These are phyloP conservation scores for Dictyostelium discoideum DNA, from an alignment of 78 protist genomes.

Conservation along the genomic window DNA sequence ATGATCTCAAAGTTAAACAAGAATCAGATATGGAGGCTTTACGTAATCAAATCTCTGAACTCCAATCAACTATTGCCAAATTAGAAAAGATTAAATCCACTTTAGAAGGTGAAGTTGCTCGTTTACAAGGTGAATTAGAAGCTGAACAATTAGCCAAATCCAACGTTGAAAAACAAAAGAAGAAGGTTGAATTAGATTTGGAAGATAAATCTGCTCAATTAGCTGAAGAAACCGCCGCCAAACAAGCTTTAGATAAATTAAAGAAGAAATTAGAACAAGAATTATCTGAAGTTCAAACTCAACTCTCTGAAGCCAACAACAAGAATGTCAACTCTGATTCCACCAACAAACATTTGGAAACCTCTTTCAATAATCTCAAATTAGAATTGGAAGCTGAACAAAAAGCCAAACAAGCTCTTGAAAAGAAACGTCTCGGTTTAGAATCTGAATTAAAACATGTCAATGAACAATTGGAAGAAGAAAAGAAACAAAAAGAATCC, in stretches of 20 bases:
- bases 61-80: slow-evolving; percentile 64
- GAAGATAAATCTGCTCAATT: slow-evolving; percentile 57
- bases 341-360: slow-evolving; percentile 34
- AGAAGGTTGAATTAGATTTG: slow-evolving; percentile 75
- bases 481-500: slow-evolving; percentile 67
- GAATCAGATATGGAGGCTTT: slow-evolving; percentile 70
- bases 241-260: slow-evolving; percentile 52
- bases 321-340: slow-evolving; percentile 36
- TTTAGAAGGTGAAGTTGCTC: slow-evolving; percentile 73
- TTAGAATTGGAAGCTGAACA: slow-evolving; percentile 66
- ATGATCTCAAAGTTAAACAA: slow-evolving; percentile 71
- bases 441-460: slow-evolving; percentile 55
- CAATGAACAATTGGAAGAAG: slow-evolving; percentile 67
- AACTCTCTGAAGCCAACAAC: slow-evolving; percentile 40
- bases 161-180: slow-evolving; percentile 75
- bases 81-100: slow-evolving; percentile 73
- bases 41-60: slow-evolving; percentile 71
- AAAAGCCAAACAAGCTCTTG: slow-evolving; percentile 72
- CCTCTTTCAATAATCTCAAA: slow-evolving; percentile 25
- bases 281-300: slow-evolving; percentile 54
- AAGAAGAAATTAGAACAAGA: slow-evolving; percentile 74
- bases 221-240: slow-evolving; percentile 46
- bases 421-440: slow-evolving; percentile 30
- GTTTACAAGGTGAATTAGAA: slow-evolving; percentile 71
- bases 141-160: slow-evolving; percentile 41